Evolutionary conservation across 495 filamentous ascomycete genomes (phyloP), one percentile per base, ranked within the genome.

Genomic region (Amphirosellinia nigrospora): DNA sequence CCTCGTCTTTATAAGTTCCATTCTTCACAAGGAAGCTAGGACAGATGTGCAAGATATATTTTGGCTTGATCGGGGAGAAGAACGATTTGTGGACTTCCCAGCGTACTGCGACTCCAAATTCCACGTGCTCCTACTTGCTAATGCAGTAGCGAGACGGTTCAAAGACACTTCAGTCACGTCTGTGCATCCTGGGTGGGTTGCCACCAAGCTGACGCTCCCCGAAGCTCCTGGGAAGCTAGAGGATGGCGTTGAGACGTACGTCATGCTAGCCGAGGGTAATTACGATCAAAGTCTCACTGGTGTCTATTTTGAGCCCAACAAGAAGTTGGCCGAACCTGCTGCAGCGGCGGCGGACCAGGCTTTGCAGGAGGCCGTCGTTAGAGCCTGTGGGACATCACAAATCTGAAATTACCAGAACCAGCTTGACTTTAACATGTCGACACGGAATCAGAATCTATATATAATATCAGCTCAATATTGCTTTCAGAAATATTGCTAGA

Each of bases 201-300:
- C n/a, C n/a, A n/a, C n/a, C n/a, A n/a, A 56, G 30, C 30, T 56
- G n/a, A 56, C 52, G 9, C 30, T 56, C 23, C 52, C 52, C 7
- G 52, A 56, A 15, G 52, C 52, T 56, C 52, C 52, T 4, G 52
- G 23, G n/a, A 56, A 56, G 30, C 28, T 56, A n/a, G 52, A 56
- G 23, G 52, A 56, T 56, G 52, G 52, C 10, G 52, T 56, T 21
- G 52, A 56, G n/a, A 56, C 52, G n/a, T n/a, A n/a, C n/a, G n/a
- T n/a, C n/a, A n/a, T n/a, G n/a, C n/a, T n/a, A n/a, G n/a, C n/a
- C n/a, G 52, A 28, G 28, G 21, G 52, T 30, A 11, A 56, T 56
- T 46, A 46, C 19, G 43, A 46, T 46, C 11, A 46, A 46, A 3
- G 11, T 46, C 4, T 46, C 43, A 46, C 43, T 15, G 43, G 43